Base-by-base conservation (phyloP, 179 eudicot genomes). In the Corrigiola litoralis region DNA sequence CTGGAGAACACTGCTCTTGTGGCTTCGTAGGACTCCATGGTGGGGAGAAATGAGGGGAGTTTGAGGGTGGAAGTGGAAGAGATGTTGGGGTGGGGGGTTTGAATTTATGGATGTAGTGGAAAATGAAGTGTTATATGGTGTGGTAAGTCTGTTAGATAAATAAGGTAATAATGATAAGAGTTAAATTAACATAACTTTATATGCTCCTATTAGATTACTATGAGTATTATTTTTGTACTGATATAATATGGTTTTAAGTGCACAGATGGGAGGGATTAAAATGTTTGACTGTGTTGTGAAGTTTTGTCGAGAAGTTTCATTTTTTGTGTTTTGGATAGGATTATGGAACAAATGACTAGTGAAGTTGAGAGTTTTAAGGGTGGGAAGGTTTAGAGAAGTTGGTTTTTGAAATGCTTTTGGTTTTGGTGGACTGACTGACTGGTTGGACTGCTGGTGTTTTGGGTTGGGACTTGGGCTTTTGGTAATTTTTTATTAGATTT, bases 21-120 rank as follows among this genome's bases (percentile, higher is more conserved):
- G 38, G 95, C 88, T 54, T 92, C 96, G 29, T 77, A 65, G 12
- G 87, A 75, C 73, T 92, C 98, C 96, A 87, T 89, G 41, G 62
- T 17, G 40, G 20, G 33, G 5, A 33, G 14, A 57, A 44, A 23
- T n/a, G 17, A 36, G 58, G 48, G 47, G 36, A 44, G 36, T 54
- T 66, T 66, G 28, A 32, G 46, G 27, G 62, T 27, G 46, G 40
- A 55, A 29, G 54, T 53, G 50, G 40, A 37, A 38, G 42, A 49
- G 25, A 20, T 32, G 54, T 16, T 37, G 27, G 68, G 58, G 72
- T 52, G 41, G 46, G 62, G 24, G 49, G 21, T 36, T 10, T 31
- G 29, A 53, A 31, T 21, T 24, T 37, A 32, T 51, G 54, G 42
- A 21, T 40, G 33, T 45, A 25, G 63, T 44, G 50, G 41, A 60